A percentile compares a stretch with the other conserved stretches of the same genome.
Conservation (phyloP, 2,329 filamentous ascomycete genomes). For the Daldinia sp. region DNA sequence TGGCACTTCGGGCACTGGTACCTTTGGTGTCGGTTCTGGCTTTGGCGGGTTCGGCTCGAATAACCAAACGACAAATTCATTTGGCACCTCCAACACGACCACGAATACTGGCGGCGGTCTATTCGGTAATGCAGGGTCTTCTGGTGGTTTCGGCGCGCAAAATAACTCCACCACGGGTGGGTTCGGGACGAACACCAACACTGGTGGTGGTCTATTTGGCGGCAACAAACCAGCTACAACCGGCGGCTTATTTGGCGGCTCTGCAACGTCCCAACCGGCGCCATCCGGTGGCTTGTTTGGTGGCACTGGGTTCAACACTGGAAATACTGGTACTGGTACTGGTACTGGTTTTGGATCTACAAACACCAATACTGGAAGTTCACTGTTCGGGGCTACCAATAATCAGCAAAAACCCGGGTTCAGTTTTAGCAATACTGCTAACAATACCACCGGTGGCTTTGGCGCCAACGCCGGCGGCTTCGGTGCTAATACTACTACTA, state of each 20-base stretch:
- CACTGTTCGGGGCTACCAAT: constrained; percentile 55
- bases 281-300: constrained; percentile 48
- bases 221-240: constrained; percentile 51
- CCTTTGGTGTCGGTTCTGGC: constrained; percentile 75
- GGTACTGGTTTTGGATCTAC: constrained; percentile 61
- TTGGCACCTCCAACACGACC: constrained; percentile 48
- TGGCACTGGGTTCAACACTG: constrained; percentile 62
- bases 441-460: constrained; percentile 30
- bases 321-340: constrained; percentile 54
- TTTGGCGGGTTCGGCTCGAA: constrained; percentile 64
- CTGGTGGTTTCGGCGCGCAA: constrained; percentile 47
- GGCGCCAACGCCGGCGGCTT: constrained; percentile 34
- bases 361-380: constrained; percentile 51
- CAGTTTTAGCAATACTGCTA: constrained; percentile 44
- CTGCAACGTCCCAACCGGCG: constrained; percentile 49
- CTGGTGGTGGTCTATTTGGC: constrained; percentile 56
- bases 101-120: constrained; percentile 53
- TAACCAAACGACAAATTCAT: constrained; percentile 50
- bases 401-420: constrained; percentile 46
- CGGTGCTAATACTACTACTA: constrained; percentile 45
- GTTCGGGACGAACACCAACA: constrained; percentile 48
- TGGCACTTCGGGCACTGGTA: constrained; percentile 84
- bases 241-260: constrained; percentile 55
- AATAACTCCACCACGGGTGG: constrained; percentile 40
- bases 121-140: constrained; percentile 53